These are phyloP conservation scores for Daldinia decipiens DNA, from an alignment of 495 filamentous ascomycete genomes.

Conservation along the genomic window DNA sequence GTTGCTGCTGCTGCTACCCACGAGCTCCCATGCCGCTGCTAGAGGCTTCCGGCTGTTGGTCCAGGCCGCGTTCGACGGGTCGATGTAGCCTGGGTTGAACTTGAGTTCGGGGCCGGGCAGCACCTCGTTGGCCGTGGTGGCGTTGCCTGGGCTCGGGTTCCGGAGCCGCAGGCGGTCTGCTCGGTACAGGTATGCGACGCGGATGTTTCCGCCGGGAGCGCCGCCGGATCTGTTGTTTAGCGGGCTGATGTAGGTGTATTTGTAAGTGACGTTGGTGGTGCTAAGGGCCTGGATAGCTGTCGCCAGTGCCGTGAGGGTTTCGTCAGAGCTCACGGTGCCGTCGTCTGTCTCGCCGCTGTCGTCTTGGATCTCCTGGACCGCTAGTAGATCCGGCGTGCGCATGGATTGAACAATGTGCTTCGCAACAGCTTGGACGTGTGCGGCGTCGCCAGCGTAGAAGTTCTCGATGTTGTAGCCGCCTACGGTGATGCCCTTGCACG, in stretches of 20 bases:
- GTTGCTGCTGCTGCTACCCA: slow-evolving; percentile 50
- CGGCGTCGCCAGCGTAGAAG: slow-evolving; percentile 56
- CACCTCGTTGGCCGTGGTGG: slow-evolving; percentile 58
- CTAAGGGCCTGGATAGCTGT: slow-evolving; percentile 53
- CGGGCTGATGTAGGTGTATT: slow-evolving; percentile 61
- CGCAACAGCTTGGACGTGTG: slow-evolving; percentile 60
- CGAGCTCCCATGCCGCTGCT: slow-evolving; percentile 64
- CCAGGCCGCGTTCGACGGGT: slow-evolving; percentile 64
- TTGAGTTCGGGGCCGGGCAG: slow-evolving; percentile 59
- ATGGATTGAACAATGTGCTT: slow-evolving; percentile 65
- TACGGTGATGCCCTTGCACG: slow-evolving; percentile 63
- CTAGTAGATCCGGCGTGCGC: slow-evolving; percentile 63
- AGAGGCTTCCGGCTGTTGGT: slow-evolving; percentile 65
- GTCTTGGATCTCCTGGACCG: slow-evolving; percentile 72
- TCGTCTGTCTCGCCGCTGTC: slow-evolving; percentile 63
- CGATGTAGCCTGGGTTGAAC: slow-evolving; percentile 69
- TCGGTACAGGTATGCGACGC: slow-evolving; percentile 69
- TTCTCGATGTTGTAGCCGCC: slow-evolving; percentile 72
- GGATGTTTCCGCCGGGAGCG: slow-evolving; percentile 71
- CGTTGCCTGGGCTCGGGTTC: slow-evolving; percentile 57
- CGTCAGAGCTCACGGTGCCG: slow-evolving; percentile 58
- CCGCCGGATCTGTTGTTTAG: slow-evolving; percentile 64
- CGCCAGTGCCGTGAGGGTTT: slow-evolving; percentile 58
- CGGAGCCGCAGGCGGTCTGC: slow-evolving; percentile 59
- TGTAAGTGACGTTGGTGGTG: slow-evolving; percentile 51